A percentile compares a stretch with the other conserved stretches of the same genome.
These are phyloP conservation scores for Coemansia sp. DNA, from an alignment of 192 early-diverging fungal genomes.

Conservation along the genomic window DNA sequence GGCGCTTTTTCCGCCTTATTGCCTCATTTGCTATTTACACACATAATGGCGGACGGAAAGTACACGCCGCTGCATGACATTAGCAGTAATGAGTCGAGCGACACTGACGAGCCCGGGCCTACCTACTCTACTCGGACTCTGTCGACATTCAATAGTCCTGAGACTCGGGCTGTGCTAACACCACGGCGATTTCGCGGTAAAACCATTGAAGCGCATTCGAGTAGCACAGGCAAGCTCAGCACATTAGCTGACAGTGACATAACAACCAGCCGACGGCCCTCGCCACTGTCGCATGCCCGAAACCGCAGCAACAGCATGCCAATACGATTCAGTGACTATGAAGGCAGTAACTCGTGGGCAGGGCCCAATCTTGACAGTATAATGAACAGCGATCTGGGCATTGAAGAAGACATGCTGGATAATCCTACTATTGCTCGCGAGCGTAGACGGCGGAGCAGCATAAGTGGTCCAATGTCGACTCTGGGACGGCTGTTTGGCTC, in stretches of 20 bases:
- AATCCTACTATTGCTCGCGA: not conserved
- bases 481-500: conserved; percentile 7
- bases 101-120: not conserved
- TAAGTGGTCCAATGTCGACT: not conserved
- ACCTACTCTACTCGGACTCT: not conserved
- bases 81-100: not conserved
- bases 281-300: not conserved
- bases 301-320: not conserved
- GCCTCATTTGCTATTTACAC: not conserved
- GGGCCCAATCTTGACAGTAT: conserved; percentile 11
- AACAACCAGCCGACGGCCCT: not conserved
- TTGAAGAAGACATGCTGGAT: not conserved
- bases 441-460: not conserved
- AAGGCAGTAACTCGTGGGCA: not conserved
- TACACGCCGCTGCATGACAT: not conserved
- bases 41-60: not conserved
- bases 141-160: not conserved
- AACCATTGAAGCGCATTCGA: conserved; percentile 10
- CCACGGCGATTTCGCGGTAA: conserved; percentile 9
- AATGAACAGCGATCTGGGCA: conserved; percentile 4
- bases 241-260: conserved; percentile 3
- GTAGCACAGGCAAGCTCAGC: conserved; percentile 16
- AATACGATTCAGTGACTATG: not conserved
- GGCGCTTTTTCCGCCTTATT: not conserved
- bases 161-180: conserved; percentile 2